These are phyloP conservation scores for Saturnispora diversa DNA, from an alignment of 805 yeast species.

Conservation along the genomic window DNA sequence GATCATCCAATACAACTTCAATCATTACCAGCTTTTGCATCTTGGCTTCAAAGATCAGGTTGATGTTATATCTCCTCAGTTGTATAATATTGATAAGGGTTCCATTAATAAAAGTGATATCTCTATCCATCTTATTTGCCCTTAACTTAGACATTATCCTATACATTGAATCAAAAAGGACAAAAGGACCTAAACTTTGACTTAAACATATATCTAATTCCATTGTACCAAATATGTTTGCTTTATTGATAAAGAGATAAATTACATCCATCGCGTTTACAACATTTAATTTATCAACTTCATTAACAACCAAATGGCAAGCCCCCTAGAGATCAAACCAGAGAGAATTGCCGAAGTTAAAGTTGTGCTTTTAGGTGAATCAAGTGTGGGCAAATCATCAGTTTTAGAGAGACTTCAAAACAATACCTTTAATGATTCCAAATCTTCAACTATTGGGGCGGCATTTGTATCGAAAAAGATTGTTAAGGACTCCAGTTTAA, in stretches of 20 bases:
- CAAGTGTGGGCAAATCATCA: conserved; percentile 61
- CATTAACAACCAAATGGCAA: neutral
- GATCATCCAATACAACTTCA: conserved; percentile 19
- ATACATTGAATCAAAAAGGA: conserved; percentile 23
- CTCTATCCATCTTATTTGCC: neutral
- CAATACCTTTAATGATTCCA: conserved; percentile 63
- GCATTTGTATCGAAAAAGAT: conserved; percentile 86
- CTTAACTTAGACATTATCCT: conserved; percentile 17
- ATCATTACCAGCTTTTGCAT: conserved; percentile 24
- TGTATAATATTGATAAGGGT: conserved; percentile 18
- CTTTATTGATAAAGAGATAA: no score
- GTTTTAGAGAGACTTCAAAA: conserved; percentile 72
- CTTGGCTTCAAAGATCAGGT: conserved; percentile 23
- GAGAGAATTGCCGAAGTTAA: conserved; percentile 28
- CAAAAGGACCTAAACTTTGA: conserved; percentile 22
- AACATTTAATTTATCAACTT: neutral
- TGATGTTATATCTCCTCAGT: conserved; percentile 18
- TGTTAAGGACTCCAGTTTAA: conserved; percentile 23
- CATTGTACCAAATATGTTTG: conserved; percentile 6
- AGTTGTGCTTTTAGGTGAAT: conserved; percentile 38
- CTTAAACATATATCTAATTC: conserved; percentile 22
- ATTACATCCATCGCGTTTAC: conserved; percentile 7
- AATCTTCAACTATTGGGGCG: conserved; percentile 97
- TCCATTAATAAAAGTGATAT: neutral
- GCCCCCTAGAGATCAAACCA: conserved; percentile 17